Evolutionary conservation across 2,329 filamentous ascomycete species (phyloP), one percentile per base, ranked within the genome.

Genomic region (Lachnellula subtilissima): DNA sequence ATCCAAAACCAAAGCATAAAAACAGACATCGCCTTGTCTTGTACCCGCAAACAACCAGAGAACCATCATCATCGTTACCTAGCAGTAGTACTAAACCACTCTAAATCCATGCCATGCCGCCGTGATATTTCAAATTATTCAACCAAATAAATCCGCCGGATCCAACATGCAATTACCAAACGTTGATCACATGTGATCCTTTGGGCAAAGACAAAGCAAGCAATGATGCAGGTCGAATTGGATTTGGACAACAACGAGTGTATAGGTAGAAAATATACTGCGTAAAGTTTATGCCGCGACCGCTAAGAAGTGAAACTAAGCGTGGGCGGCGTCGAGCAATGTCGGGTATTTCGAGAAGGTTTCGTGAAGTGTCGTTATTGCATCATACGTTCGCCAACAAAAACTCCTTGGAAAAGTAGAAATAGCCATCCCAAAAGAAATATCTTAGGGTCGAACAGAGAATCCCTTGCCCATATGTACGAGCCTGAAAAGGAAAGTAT

Each of bases 391-490:
- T 47, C 22, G 50, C 40, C 39, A 45, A 12, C 25, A 4, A 28
- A 23, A 37, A 47, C 36, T 43, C 39, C 39, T 17, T 40, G 17
- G 14, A 46, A 46, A 32, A 8, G 23, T 11, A 49, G 23, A 25
- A 48, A 48, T 17, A 43, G 43, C 42, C 35, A 25, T 23, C 49
- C 40, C 25, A 17, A 28, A 55, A 25, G 36, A 32, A 42, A 49
- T 28, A 19, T 47, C 46, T 28, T 45, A 19, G 43, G n/a, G 23
- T 49, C 36, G 32, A 48, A 37, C 17, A 23, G 23, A 51, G 23
- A 45, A 19, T 46, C 43, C 36, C 50, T 48, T 46, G 35, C 54
- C 54, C 54, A 49, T 56, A 56, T 56, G 46, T 56, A 53, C 50
- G 49, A 48, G 23, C 23, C 39, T 36, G 47, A 32, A 23, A 28